Percentiles rank a stretch among this genome's conserved stretches.
Evolutionary conservation across 164 flowering plant species (phyloP).

Genomic region (Taxillus chinensis): DNA sequence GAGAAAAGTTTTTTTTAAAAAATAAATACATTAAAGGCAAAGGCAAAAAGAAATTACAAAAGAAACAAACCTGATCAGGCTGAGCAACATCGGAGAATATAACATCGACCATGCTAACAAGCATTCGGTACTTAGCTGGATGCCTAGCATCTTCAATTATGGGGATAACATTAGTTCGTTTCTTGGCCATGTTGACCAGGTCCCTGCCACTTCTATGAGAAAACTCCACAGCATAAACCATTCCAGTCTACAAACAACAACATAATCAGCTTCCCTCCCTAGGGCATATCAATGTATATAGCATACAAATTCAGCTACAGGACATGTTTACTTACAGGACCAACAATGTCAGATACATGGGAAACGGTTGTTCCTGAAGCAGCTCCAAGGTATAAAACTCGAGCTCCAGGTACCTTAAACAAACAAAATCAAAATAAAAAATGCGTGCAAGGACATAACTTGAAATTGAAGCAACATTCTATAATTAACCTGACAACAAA

Average conservation of each 20-base stretch:
- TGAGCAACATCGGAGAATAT: conserved; percentile 96
- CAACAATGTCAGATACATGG: conserved; percentile 95
- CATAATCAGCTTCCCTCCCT: too few relatives aligned
- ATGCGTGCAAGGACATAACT: background rate
- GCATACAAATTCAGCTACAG: too few relatives aligned
- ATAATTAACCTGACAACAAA: background rate
- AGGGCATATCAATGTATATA: too few relatives aligned
- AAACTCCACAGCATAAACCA: conserved; percentile 93
- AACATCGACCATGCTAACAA: conserved; percentile 93
- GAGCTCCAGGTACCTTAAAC: conserved; percentile 68
- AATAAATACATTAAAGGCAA: too few relatives aligned
- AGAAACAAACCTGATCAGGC: conserved; percentile 82
- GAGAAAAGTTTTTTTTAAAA: too few relatives aligned
- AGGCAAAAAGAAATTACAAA: background rate
- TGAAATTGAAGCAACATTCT: background rate
- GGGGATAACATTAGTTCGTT: conserved; percentile 84
- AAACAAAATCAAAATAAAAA: conserved; percentile 2
- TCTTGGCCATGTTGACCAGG: conserved; percentile 97
- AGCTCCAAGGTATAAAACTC: conserved; percentile 90
- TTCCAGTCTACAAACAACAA: conserved; percentile 40
- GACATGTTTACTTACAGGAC: conserved; percentile 60
- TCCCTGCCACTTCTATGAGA: conserved; percentile 99
- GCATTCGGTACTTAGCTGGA: conserved; percentile 90
- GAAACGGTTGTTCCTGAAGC: conserved; percentile 98
- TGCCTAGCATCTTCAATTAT: conserved; percentile 94